A percentile compares a stretch with the other conserved stretches of the same genome.
Conservation (phyloP, 148 eudicot species). For the Heliamphora exappendiculata region DNA sequence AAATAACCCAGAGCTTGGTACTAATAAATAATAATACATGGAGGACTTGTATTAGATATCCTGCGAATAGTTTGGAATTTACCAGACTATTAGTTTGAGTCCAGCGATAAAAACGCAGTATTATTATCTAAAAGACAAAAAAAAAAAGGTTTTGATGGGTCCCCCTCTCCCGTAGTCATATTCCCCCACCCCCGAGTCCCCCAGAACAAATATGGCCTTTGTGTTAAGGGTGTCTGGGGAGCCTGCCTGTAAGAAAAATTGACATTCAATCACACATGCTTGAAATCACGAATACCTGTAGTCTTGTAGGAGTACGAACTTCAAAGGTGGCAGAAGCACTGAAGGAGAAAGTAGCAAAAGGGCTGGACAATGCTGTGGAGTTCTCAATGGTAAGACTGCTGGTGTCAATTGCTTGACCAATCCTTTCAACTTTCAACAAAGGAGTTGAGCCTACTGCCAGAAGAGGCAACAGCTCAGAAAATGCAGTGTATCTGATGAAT, state of each 20-base stretch:
- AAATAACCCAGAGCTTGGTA: too few relatives aligned
- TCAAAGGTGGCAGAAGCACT: constrained; percentile 84
- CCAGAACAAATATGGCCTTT: too few relatives aligned
- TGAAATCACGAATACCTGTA: constrained; percentile 53
- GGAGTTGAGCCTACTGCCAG: constrained; percentile 64
- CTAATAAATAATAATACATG: too few relatives aligned
- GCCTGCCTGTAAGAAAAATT: not conserved
- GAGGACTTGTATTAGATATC: too few relatives aligned
- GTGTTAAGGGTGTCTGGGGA: not conserved
- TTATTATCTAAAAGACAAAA: too few relatives aligned
- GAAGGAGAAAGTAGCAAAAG: constrained; percentile 72
- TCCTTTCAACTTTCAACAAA: constrained; percentile 64
- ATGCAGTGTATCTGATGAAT: constrained; percentile 76
- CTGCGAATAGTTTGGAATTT: too few relatives aligned
- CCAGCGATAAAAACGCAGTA: too few relatives aligned
- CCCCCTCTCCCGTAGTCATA: too few relatives aligned
- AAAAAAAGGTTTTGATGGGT: too few relatives aligned
- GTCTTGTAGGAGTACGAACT: constrained; percentile 74
- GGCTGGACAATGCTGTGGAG: constrained; percentile 51
- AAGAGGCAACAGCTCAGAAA: constrained; percentile 89
- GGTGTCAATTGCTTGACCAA: constrained; percentile 57
- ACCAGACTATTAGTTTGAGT: too few relatives aligned
- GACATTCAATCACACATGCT: not conserved
- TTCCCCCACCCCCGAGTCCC: too few relatives aligned
- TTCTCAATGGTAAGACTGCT: constrained; percentile 62